Conservation (phyloP, 2,329 filamentous ascomycete species). For the Gaeumannomyces tritici region DNA sequence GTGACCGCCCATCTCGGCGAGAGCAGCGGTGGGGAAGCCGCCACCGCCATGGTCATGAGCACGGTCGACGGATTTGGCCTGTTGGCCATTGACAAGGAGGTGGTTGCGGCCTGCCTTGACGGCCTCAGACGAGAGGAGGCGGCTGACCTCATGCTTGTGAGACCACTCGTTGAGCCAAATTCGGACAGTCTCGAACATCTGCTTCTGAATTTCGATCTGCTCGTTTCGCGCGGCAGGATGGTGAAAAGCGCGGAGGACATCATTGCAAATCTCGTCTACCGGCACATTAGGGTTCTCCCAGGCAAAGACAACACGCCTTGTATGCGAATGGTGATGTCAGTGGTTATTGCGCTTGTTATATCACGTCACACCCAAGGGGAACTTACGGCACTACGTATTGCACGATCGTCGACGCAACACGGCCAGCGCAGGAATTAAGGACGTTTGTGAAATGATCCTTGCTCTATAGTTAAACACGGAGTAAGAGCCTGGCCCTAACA, state of each 20-base stretch:
- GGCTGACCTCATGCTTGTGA: conserved; percentile 59
- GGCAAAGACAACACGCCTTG: conserved; percentile 70
- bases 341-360: not conserved
- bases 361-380: not conserved
- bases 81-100: conserved; percentile 27
- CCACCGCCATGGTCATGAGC: conserved; percentile 14
- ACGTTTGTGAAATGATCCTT: conserved; percentile 21
- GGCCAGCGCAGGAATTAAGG: conserved; percentile 67
- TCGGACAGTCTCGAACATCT: conserved; percentile 82
- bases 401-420: conserved; percentile 64
- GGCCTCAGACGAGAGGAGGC: conserved; percentile 70
- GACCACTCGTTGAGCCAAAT: conserved; percentile 67
- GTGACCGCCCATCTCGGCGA: conserved; percentile 34
- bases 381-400: conserved; percentile 75
- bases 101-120: conserved; percentile 82
- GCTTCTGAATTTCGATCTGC: conserved; percentile 66
- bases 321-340: not conserved
- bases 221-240: conserved; percentile 78
- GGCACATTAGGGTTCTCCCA: conserved; percentile 84
- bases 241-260: conserved; percentile 78
- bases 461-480: not conserved
- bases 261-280: conserved; percentile 73
- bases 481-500: not conserved
- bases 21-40: conserved; percentile 11
- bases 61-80: conserved; percentile 16